Conservation (phyloP, 495 filamentous ascomycete species). For the Penicillium malachiteum region DNA sequence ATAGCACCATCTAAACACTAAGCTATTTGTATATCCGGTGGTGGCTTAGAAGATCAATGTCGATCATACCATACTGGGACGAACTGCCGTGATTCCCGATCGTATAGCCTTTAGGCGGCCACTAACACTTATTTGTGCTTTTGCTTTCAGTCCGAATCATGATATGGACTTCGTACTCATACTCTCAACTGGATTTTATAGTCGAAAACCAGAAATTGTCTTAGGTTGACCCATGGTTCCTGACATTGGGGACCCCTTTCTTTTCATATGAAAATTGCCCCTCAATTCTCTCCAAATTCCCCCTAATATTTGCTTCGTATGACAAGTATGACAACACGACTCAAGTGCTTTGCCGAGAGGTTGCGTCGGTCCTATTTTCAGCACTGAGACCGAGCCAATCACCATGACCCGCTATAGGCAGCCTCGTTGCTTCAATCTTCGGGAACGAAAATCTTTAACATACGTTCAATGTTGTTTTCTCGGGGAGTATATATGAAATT, state of each 20-base stretch:
- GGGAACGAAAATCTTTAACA: too few species aligned
- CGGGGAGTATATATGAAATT: too few species aligned
- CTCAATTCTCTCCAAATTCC: not conserved
- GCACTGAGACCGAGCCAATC: slow-evolving; percentile 19
- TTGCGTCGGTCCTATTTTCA: slow-evolving; percentile 16
- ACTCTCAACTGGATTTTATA: too few species aligned
- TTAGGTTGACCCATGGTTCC: too few species aligned
- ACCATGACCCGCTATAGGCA: not conserved
- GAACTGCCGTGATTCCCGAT: not conserved
- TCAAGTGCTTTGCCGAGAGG: not conserved
- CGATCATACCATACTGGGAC: not conserved
- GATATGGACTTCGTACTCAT: too few species aligned
- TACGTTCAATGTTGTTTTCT: too few species aligned
- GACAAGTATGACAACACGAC: slow-evolving; percentile 20
- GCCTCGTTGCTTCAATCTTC: not conserved
- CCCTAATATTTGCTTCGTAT: not conserved
- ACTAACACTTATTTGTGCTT: too few species aligned
- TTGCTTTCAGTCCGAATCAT: too few species aligned
- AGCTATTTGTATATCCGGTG: too few species aligned
- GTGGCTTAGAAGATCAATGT: not conserved
- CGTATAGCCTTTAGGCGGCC: not conserved
- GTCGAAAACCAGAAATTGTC: too few species aligned
- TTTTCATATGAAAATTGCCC: too few species aligned
- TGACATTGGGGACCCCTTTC: too few species aligned
- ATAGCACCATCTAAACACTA: not conserved